phyloP scores from a whole-genome alignment of 2,329 filamentous ascomycete species.

The Hypoxylon sp. region DNA sequence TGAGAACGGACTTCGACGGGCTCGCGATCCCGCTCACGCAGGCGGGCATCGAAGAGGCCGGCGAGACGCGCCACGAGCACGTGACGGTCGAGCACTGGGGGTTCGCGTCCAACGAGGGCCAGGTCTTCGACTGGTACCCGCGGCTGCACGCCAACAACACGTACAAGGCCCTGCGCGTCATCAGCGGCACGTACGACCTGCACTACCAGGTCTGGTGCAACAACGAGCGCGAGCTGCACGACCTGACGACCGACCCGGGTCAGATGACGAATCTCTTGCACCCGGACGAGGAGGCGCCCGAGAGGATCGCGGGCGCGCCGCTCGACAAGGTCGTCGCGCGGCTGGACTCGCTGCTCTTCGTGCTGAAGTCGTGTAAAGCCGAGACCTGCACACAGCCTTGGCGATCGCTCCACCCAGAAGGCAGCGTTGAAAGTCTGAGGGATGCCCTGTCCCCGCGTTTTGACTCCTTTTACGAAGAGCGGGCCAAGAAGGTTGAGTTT shows the following conservation, averaged over 20 bases:
- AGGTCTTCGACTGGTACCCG: slow-evolving; percentile 40
- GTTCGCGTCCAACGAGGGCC: slow-evolving; percentile 45
- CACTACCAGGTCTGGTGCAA: slow-evolving; percentile 61
- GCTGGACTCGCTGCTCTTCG: slow-evolving; percentile 57
- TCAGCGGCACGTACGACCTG: slow-evolving; percentile 57
- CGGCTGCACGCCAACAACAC: slow-evolving; percentile 54
- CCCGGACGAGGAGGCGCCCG: slow-evolving; percentile 38
- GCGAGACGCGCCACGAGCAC: slow-evolving; percentile 52
- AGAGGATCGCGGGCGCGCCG: slow-evolving; percentile 36
- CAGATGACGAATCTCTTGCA: slow-evolving; percentile 51
- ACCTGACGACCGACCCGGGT: slow-evolving; percentile 49
- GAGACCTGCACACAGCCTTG: slow-evolving; percentile 56
- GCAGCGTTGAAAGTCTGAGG: slow-evolving; percentile 52
- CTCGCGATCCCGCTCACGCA: slow-evolving; percentile 53
- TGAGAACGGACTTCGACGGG: slow-evolving; percentile 64
- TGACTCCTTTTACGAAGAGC: slow-evolving; percentile 54
- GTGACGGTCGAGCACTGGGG: slow-evolving; percentile 59
- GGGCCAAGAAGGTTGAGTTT: slow-evolving; percentile 53
- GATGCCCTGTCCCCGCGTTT: slow-evolving; percentile 54
- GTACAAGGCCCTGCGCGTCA: slow-evolving; percentile 61
- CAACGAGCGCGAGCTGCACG: slow-evolving; percentile 64
- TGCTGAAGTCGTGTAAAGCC: slow-evolving; percentile 59
- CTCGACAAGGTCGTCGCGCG: slow-evolving; percentile 49
- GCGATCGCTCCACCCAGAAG: slow-evolving; percentile 55
- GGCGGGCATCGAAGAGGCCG: slow-evolving; percentile 23